Base-by-base conservation (phyloP, 1,284 basidiomycete species). In the Sanghuangporus sanghuang region DNA sequence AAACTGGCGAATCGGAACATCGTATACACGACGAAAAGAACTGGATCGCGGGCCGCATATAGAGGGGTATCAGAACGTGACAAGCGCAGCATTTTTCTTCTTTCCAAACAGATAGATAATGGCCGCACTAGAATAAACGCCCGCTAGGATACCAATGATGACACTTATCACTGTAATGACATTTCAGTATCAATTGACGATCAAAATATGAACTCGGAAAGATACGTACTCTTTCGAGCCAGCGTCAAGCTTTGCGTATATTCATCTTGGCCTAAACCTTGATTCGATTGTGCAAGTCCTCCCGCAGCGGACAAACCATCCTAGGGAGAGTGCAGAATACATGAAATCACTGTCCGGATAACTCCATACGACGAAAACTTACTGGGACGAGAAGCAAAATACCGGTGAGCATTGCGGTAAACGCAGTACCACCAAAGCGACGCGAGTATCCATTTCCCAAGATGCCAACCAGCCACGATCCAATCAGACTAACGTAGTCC, bases 331-430 rank as follows among this genome's bases (percentile, higher is more conserved):
- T 27, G 52, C 8, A 73, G 64, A 11, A 63, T 49, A 49, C 21
- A 48, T 35, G 11, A 36, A 38, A 54, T 27, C 6, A 38, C 35
- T 32, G 11, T 39, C 16, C 35, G 14, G n/a, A 18, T 9, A 8
- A 14, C 18, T 14, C 3, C 27, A 38, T 16, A 54, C 4, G 53
- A 14, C 6, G 16, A n/a, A 27, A 14, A 72, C 85, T 71, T 72
- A 92, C 89, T 59, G 91, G 91, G 11, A 94, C 91, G 38, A 94
- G 78, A 74, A 93, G 93, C 60, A 93, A 76, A 16, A 95, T 89
- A 32, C 92, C 90, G 2, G 91, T 90, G n/a, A 93, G 90, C 89
- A 92, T 94, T 14, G 90, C 86, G 0, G 92, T 93, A 73, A 95
- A 95, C 2, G 93, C 91, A 3, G 88, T 89, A 57, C 91, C 93